Evolutionary conservation across 2,329 filamentous ascomycete species (phyloP).

Genomic region (Microdochium nivale): DNA sequence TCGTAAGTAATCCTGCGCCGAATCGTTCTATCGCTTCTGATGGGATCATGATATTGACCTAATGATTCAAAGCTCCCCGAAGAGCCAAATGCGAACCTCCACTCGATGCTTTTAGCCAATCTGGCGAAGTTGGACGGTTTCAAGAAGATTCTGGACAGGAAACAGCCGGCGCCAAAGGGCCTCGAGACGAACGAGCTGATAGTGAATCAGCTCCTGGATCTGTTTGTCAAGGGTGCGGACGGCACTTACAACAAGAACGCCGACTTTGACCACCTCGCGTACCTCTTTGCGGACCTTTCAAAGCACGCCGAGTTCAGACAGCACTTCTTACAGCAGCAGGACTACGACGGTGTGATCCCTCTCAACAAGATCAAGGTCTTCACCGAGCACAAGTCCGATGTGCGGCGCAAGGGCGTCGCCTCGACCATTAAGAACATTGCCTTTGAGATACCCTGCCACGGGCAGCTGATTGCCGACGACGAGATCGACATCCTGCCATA

Average conservation of each 20-base stretch:
- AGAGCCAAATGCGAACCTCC: conserved; percentile 74
- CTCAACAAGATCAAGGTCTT: conserved; percentile 90
- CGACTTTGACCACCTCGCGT: conserved; percentile 87
- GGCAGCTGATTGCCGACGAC: conserved; percentile 59
- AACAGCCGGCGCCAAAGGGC: conserved; percentile 58
- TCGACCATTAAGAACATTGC: conserved; percentile 90
- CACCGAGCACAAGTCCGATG: conserved; percentile 77
- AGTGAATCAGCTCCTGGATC: conserved; percentile 87
- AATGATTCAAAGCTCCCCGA: conserved; percentile 46
- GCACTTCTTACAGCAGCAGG: conserved; percentile 66
- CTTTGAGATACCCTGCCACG: conserved; percentile 71
- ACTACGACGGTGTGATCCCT: conserved; percentile 78
- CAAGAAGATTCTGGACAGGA: conserved; percentile 58
- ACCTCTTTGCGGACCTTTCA: conserved; percentile 87
- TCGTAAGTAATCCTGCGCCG: conserved; percentile 48
- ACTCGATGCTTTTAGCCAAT: conserved; percentile 91
- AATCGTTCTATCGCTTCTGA: neutral
- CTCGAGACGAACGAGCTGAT: conserved; percentile 65
- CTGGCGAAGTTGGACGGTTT: conserved; percentile 72
- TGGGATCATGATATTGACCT: neutral
- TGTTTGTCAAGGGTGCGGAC: conserved; percentile 87
- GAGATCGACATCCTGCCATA: conserved; percentile 81
- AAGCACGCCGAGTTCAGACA: conserved; percentile 68
- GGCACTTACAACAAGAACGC: conserved; percentile 76
- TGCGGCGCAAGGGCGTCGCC: conserved; percentile 88